Evolutionary conservation across 148 eudicot genomes (phyloP), one percentile per base, ranked within the genome.

Genomic region (Beta vulgaris): DNA sequence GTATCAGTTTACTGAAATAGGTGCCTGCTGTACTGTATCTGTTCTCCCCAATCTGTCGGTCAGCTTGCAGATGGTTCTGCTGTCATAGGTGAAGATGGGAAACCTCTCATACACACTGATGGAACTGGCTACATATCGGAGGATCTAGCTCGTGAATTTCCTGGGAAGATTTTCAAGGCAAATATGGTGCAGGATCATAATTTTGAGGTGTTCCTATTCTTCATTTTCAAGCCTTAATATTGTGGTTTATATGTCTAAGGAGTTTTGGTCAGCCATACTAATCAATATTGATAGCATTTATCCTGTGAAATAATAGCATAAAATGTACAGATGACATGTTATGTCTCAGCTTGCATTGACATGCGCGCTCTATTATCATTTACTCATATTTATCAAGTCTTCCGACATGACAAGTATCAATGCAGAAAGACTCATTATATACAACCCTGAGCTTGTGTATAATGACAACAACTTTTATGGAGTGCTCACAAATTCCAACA

Each of bases 121-220:
- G 95, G 95, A 44, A 88, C 95, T 23, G 95, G 95, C 0, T 90
- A 35, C 75, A 87, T 90, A 37, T 90, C 95, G 7, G 87, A 85
- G 80, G 90, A 88, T 77, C 72, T 90, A 31, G 95, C 88, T 54
- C 63, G 81, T 75, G 72, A 69, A 66, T 85, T 85, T 79, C 88
- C 90, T 14, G 64, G 77, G 77, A 86, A 82, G 62, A 78, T 81
- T 67, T 44, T 34, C n/a, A 72, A 54, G 21, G 87, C 84, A 46
- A 80, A 74, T 46, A 67, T 73, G 60, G 53, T 40, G n/a, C 76
- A 46, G 13, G 85, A 72, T 21, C 76, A 42, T 5, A 75, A 64
- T 34, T 66, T 77, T 72, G 84, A 88, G 90, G 92, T 90, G 53
- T 72, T 65, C 82, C 14, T n/a, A n/a, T 28, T 58, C 26, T 31